Evolutionary conservation across 768 basidiomycete species (phyloP).

Genomic region (Leccinum variicolor): DNA sequence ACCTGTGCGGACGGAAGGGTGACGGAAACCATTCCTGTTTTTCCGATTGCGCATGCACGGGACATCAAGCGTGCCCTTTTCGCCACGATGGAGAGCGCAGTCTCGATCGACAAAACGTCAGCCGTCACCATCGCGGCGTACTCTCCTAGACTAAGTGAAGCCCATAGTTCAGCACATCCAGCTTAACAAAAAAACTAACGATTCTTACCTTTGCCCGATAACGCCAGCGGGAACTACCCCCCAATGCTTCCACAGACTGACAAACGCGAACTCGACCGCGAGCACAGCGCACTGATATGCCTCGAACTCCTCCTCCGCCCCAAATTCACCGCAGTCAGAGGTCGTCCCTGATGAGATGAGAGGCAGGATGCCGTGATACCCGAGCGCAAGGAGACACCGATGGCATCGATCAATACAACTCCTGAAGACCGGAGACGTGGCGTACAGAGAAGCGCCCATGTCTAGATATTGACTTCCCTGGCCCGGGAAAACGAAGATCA

Average conservation of each 20-base stretch:
- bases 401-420: conserved; percentile 58
- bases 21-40: conserved; percentile 64
- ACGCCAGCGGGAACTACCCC: conserved; percentile 59
- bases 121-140: conserved; percentile 69
- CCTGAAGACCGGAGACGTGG: conserved; percentile 45
- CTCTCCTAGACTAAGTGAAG: conserved; percentile 63
- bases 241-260: conserved; percentile 66
- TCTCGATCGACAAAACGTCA: conserved; percentile 51
- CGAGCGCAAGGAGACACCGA: conserved; percentile 41
- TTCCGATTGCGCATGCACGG: conserved; percentile 39
- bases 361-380: conserved; percentile 49
- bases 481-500: conserved; percentile 71
- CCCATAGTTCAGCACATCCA: background rate
- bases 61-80: conserved; percentile 56
- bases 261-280: conserved; percentile 60
- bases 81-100: conserved; percentile 57
- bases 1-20: conserved; percentile 36
- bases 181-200: background rate
- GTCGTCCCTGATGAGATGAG: conserved; percentile 34
- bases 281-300: conserved; percentile 55
- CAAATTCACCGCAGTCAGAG: conserved; percentile 18
- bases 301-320: conserved; percentile 38
- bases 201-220: conserved; percentile 68
- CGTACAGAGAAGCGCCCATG: conserved; percentile 61
- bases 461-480: conserved; percentile 66